These are phyloP conservation scores for Cardamine resedifolia DNA, from an alignment of 345 rosid species.

Conservation along the genomic window DNA sequence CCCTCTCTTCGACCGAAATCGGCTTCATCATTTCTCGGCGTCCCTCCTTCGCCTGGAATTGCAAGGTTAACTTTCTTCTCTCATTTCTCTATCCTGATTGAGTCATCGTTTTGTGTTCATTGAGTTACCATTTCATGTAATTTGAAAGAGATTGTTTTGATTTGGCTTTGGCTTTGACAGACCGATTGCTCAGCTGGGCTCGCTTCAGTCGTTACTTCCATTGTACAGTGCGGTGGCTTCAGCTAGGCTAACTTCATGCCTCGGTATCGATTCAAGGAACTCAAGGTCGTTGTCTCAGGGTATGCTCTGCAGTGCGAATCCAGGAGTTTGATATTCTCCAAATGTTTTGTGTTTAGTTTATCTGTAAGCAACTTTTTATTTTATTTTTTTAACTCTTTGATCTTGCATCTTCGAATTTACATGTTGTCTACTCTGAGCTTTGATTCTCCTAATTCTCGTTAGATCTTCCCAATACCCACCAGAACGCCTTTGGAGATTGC, in stretches of 20 bases:
- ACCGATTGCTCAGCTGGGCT: conserved; percentile 62
- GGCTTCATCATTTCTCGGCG: conserved; percentile 42
- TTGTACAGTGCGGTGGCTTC: conserved; percentile 78
- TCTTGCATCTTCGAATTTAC: conserved; percentile 14
- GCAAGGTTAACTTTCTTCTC: conserved; percentile 36
- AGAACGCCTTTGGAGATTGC: not conserved
- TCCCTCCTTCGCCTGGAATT: conserved; percentile 47
- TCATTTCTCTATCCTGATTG: not conserved
- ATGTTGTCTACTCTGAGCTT: conserved; percentile 8
- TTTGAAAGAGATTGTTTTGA: not conserved
- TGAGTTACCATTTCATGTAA: not conserved
- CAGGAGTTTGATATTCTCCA: conserved; percentile 84
- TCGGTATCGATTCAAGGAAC: conserved; percentile 68
- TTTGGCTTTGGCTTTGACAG: conserved; percentile 46
- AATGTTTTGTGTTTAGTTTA: conserved; percentile 56
- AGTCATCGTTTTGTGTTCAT: not conserved
- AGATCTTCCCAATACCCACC: not conserved
- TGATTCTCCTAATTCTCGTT: not conserved
- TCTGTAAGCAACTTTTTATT: conserved; percentile 59
- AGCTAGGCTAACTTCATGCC: conserved; percentile 87
- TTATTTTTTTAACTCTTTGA: conserved; percentile 17
- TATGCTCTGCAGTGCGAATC: conserved; percentile 94
- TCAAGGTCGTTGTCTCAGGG: conserved; percentile 97
- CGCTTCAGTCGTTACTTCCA: conserved; percentile 81
- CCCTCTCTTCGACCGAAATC: conserved; percentile 49